Base-by-base conservation (phyloP, 257 asterid species). In the Solanum verrucosum region DNA sequence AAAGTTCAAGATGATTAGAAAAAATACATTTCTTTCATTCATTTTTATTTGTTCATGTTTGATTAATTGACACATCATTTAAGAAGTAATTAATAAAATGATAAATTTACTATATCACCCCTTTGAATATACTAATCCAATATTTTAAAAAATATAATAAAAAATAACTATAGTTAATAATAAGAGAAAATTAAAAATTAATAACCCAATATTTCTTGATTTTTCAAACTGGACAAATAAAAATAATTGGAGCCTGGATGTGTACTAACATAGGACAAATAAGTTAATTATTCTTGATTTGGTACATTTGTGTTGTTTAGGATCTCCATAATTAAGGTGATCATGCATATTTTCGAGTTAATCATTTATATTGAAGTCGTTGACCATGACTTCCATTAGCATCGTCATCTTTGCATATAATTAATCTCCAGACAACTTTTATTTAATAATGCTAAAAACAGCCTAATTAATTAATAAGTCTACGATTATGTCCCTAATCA, bases 341-440 rank as follows among this genome's bases (percentile, higher is more conserved):
- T 9, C 25, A 44, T 65, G 72, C 72, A 65, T 37, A 44, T 79
- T 27, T 73, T 74, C 2, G 18, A 79, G 38, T 44, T 44, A 79
- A 79, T 79, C 9, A 79, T 25, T 42, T 79, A 44, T 44, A 9
- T 79, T 44, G 63, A 79, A 16, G 85, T 79, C 85, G 85, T 79
- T 79, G 85, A 79, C 85, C 40, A 44, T 27, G 85, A 44, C 67
- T 79, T 79, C 85, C 85, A 79, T 79, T 79, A 44, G 67, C 59
- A 44, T 79, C 67, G 85, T 79, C 18, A 44, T n/a, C 67, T 79
- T 16, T 44, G 67, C 67, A 79, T 79, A 79, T 27, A 3, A 79
- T 79, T 44, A 79, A 27, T 49, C 38, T 44, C 37, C 38, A 79
- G 63, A 44, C 85, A 25, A 20, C 85, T 44, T 79, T 79, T 44